phyloP scores from a whole-genome alignment of 1,284 basidiomycete species.

The Microbotryum violaceum region DNA sequence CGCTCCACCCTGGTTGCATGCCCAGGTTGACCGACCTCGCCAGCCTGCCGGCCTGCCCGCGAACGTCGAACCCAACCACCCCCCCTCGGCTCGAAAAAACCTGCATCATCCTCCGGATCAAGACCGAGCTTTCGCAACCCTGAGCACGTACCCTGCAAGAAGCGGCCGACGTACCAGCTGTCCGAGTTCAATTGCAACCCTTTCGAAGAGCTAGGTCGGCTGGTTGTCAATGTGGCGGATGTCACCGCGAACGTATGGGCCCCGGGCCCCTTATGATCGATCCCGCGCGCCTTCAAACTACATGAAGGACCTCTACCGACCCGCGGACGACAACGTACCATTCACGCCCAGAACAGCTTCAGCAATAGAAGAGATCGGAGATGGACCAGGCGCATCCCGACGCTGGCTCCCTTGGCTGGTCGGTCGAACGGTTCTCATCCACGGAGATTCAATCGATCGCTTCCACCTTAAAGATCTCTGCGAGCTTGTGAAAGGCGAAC shows the following conservation, averaged over 20 bases:
- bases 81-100: no score
- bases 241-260: slow-evolving; percentile 17
- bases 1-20: no score
- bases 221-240: slow-evolving; percentile 13
- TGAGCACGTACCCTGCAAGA: no score
- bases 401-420: slow-evolving; percentile 24
- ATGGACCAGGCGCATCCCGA: not conserved
- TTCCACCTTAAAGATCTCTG: slow-evolving; percentile 34
- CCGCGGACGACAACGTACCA: slow-evolving; percentile 5
- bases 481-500: slow-evolving; percentile 21
- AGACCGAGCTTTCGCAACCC: no score
- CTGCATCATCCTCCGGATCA: no score
- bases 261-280: slow-evolving; percentile 26
- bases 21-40: no score
- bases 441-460: slow-evolving; percentile 34
- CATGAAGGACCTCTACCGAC: slow-evolving; percentile 14
- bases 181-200: slow-evolving; percentile 27
- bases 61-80: no score
- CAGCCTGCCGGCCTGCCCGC: no score
- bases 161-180: no score
- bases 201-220: slow-evolving; percentile 23
- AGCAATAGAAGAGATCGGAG: not conserved
- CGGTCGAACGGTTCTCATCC: slow-evolving; percentile 28
- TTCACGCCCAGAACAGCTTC: slow-evolving; percentile 11
- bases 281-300: slow-evolving; percentile 21